Evolutionary conservation across 208 protist species (phyloP), one percentile per base, ranked within the genome.

Genomic region (Crithidia brevicula): DNA sequence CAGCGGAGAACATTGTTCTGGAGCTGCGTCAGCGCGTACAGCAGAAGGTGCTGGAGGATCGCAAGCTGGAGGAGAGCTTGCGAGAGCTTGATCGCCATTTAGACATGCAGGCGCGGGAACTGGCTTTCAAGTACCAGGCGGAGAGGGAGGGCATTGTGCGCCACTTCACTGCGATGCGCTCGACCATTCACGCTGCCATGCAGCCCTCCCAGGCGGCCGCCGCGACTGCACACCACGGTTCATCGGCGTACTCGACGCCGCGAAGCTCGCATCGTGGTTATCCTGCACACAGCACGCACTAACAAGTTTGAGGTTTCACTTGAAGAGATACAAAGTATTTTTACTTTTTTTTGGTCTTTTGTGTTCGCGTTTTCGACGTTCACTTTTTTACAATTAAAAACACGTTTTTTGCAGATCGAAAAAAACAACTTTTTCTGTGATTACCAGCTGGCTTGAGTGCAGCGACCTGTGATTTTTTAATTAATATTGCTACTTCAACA

Each of bases 81-180:
- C 77, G 78, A 11, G 64, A 77, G 38, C 64, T 96, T 9, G 89
- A 95, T 34, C 56, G 25, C 3, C 85, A 94, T 50, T 79, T 96
- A 10, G 86, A 93, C 49, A 34, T 81, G 69, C 92, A 96, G 57
- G 86, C 86, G n/a, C 56, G 88, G 1, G 88, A 96, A 61, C 70
- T 96, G 18, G 87, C 86, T 1, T 72, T 91, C 80, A 88, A 86
- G 75, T 96, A 95, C 67, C 40, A 77, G 18, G 72, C 83, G 6
- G 92, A 96, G 46, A 86, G 89, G n/a, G 92, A 95, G 18, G 57
- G 63, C 16, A 95, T 95, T 73, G 73, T 83, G 46, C 52, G 67
- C 4, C 88, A 88, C 43, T 96, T 96, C 58, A 68, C 87, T 16
- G 77, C 84, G 5, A 68, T 95, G 33, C 81, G 88, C 11, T 49